A percentile compares a stretch with the other conserved stretches of the same genome.
phyloP scores from a whole-genome alignment of 2,329 filamentous ascomycete species.

The Beauveria australis region DNA sequence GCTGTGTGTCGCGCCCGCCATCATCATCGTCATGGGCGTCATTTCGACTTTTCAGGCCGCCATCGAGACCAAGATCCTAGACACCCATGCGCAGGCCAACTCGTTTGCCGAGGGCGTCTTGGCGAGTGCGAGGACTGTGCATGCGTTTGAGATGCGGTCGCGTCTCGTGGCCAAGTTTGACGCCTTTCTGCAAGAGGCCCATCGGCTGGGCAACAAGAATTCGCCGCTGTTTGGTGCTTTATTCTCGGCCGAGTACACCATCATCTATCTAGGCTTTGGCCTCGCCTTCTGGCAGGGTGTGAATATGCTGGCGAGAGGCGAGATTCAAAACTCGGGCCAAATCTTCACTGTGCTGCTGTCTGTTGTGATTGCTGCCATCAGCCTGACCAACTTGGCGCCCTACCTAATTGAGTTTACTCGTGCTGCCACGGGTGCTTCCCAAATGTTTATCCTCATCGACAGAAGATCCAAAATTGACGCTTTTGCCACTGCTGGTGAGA shows the following conservation, averaged over 20 bases:
- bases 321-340: conserved; percentile 28
- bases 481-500: conserved; percentile 24
- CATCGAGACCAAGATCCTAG: conserved; percentile 27
- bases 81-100: conserved; percentile 26
- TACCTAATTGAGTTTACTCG: conserved; percentile 30
- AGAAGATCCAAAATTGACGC: conserved; percentile 29
- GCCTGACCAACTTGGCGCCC: conserved; percentile 28
- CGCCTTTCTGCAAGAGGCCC: conserved; percentile 27
- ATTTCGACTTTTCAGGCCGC: conserved; percentile 20
- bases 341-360: conserved; percentile 34
- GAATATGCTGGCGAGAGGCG: conserved; percentile 27
- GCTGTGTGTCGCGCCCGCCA: conserved; percentile 23
- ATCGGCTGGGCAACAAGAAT: conserved; percentile 29
- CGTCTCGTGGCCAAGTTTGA: conserved; percentile 32
- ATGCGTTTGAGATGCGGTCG: conserved; percentile 33
- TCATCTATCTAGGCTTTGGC: conserved; percentile 34
- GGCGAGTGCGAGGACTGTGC: conserved; percentile 30
- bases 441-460: conserved; percentile 31
- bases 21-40: conserved; percentile 24
- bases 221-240: conserved; percentile 29
- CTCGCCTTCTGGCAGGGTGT: conserved; percentile 39
- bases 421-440: conserved; percentile 26
- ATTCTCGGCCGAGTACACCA: conserved; percentile 31
- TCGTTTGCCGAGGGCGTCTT: conserved; percentile 29
- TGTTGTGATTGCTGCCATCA: conserved; percentile 29